phyloP scores from a whole-genome alignment of 2,329 filamentous ascomycete genomes.

The Ascochyta pisi region DNA sequence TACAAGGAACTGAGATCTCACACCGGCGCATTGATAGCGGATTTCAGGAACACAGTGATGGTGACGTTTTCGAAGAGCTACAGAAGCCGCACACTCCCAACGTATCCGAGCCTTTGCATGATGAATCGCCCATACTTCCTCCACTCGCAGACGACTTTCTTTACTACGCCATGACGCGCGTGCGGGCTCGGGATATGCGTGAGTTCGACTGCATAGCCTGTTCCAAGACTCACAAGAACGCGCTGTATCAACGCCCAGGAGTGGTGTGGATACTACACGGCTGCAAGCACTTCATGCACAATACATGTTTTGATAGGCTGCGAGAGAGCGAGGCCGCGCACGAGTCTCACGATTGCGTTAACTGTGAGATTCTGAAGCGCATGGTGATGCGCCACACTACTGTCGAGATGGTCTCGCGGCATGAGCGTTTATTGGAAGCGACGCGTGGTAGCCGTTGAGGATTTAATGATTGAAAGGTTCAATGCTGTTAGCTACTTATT shows the following conservation, averaged over 20 bases:
- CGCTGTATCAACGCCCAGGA: background rate
- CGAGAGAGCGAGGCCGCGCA: background rate
- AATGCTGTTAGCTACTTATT: no score
- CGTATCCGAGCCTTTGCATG: background rate
- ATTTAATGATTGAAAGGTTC: no score
- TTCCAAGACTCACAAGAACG: background rate
- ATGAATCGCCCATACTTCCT: background rate
- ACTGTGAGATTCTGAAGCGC: background rate
- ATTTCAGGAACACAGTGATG: background rate
- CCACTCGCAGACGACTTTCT: background rate
- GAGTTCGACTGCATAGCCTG: background rate
- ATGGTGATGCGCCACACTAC: background rate
- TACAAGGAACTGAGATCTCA: background rate
- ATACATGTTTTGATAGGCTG: background rate
- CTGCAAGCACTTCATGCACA: constrained; percentile 2
- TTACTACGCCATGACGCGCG: background rate
- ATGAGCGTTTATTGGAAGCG: background rate
- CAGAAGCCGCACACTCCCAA: background rate
- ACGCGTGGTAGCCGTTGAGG: background rate
- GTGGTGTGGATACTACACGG: background rate
- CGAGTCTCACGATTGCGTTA: background rate
- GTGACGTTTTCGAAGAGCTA: background rate
- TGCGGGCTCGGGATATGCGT: background rate
- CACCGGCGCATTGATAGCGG: constrained; percentile 1
- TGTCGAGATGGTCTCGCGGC: background rate